Evolutionary conservation across 495 filamentous ascomycete genomes (phyloP), one percentile per base, ranked within the genome.

Genomic region (Massariosphaeria phaeospora): DNA sequence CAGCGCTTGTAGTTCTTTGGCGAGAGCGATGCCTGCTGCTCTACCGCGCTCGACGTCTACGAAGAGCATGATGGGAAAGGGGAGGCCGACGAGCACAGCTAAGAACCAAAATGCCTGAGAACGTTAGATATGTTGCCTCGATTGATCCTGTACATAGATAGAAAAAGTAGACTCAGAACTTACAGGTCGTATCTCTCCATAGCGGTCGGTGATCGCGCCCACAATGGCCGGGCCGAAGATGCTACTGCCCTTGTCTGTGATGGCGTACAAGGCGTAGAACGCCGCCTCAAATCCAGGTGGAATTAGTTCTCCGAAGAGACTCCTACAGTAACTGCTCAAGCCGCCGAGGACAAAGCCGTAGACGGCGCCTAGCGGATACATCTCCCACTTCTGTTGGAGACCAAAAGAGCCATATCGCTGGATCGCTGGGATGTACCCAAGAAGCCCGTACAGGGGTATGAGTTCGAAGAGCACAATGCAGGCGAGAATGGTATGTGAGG

Each of bases 241-340:
- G 65, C 87, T 93, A 6, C 86, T 93, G 18, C 93, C 93, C 70
- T 98, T 98, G 65, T 98, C 93, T 12, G 93, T 98, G 55, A 98
- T 96, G 4, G 93, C 91, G 62, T 95, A 98, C 1, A 98, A 78
- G 0, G 93, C 90, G 68, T 91, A 98, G 67, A 98, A 98, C 0
- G 93, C 89, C 1, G 93, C 89, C 72, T 98, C 93, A 20, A 83
- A 93, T 10, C 93, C 93, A 0, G 90, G 89, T 20, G 93, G 93
- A 59, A 98, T 85, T 29, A 98, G 76, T 67, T 96, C 89, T 20
- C 89, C 91, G 65, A 84, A 98, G 34, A 98, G 76, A 63, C 86
- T 91, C 12, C 93, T 86, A 63, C 93, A 97, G 68, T 97, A 95
- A 17, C 86, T 87, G 31, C 85, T 89, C n/a, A 98, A 71, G 0